These are phyloP conservation scores for Boletus reticulatus DNA, from an alignment of 768 basidiomycete genomes.

Conservation along the genomic window DNA sequence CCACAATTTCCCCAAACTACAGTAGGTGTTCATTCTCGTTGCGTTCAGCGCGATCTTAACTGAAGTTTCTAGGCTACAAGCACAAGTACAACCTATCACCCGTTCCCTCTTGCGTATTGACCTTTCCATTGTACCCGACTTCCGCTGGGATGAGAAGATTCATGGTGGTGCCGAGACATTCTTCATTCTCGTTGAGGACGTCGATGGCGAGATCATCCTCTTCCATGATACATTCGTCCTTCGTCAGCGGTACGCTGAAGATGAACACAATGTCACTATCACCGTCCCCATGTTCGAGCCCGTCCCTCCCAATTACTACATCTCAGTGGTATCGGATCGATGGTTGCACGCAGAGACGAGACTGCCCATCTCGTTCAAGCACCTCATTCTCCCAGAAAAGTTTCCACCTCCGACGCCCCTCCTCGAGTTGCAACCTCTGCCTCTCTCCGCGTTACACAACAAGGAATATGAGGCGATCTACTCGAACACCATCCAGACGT, in stretches of 20 bases:
- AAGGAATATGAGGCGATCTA: conserved; percentile 90
- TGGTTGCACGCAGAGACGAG: conserved; percentile 97
- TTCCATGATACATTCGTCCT: conserved; percentile 94
- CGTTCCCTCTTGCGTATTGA: conserved; percentile 91
- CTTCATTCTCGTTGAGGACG: conserved; percentile 93
- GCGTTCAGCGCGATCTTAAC: background rate
- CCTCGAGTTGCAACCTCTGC: conserved; percentile 88
- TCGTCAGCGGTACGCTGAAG: conserved; percentile 86
- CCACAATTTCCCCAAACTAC: conserved; percentile 94
- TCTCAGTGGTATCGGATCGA: conserved; percentile 90
- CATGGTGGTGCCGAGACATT: conserved; percentile 90
- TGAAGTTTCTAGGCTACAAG: conserved; percentile 61
- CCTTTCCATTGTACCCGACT: conserved; percentile 93
- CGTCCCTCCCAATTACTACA: conserved; percentile 97
- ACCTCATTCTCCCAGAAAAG: conserved; percentile 94
- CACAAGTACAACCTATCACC: conserved; percentile 96
- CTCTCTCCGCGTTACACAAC: conserved; percentile 90
- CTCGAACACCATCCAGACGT: conserved; percentile 71
- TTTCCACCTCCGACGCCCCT: conserved; percentile 92
- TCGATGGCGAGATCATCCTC: conserved; percentile 94
- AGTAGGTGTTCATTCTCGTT: conserved; percentile 43
- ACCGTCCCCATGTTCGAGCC: conserved; percentile 98
- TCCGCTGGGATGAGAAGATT: conserved; percentile 95
- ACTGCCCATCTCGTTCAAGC: conserved; percentile 95
- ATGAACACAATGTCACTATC: conserved; percentile 92